Evolutionary conservation across 225 moss, liverwort and hornwort genomes (phyloP).

Genomic region (Straminergon stramineum): DNA sequence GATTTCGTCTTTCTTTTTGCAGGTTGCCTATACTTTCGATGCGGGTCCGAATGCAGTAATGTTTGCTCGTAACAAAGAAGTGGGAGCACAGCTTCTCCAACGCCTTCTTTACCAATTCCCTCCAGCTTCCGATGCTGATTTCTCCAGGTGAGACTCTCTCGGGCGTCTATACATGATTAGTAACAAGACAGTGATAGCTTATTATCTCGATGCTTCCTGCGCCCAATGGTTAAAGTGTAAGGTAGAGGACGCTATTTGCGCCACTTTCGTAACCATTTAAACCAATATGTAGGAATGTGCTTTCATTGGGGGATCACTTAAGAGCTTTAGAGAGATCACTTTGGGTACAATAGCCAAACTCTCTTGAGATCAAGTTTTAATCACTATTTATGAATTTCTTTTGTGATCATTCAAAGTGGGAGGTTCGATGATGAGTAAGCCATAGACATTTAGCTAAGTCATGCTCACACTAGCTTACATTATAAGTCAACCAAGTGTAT

Average conservation of each 20-base stretch:
- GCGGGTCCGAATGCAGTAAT: constrained; percentile 97
- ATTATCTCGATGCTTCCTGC: neutral
- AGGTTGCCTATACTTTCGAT: constrained; percentile 98
- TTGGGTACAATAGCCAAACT: neutral
- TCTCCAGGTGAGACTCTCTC: constrained; percentile 53
- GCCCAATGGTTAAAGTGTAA: neutral
- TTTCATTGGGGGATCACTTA: neutral
- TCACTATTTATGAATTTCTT: neutral
- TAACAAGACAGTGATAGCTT: neutral
- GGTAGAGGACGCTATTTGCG: neutral
- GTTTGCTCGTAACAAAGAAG: constrained; percentile 78
- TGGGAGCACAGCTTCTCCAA: constrained; percentile 57
- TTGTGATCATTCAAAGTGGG: neutral
- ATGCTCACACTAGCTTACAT: neutral
- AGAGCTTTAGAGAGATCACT: neutral
- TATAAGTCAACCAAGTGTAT: neutral
- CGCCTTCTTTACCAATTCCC: constrained; percentile 90
- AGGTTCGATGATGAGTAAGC: neutral
- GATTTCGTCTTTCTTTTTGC: neutral
- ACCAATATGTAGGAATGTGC: neutral
- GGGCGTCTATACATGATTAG: neutral
- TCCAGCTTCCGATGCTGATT: constrained; percentile 67
- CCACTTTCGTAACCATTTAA: neutral
- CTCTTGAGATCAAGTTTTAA: neutral
- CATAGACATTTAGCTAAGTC: neutral